These are phyloP conservation scores for Neckera pumila DNA, from an alignment of 225 moss, liverwort and hornwort genomes.

Conservation along the genomic window DNA sequence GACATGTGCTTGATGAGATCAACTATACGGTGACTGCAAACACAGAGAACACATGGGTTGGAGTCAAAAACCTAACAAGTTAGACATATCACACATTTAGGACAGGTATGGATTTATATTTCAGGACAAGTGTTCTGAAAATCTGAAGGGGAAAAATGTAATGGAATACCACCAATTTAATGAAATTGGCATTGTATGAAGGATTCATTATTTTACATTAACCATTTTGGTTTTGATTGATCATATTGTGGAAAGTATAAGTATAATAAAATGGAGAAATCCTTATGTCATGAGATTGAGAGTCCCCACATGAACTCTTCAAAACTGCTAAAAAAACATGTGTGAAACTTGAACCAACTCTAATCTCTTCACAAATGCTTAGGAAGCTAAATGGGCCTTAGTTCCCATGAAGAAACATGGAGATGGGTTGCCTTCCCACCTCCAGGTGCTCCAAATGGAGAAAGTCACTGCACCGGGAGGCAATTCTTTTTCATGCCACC, in stretches of 20 bases:
- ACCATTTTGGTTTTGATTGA: neutral
- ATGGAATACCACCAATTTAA: too few relatives aligned
- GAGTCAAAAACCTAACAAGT: neutral
- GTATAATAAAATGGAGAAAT: neutral
- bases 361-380: neutral
- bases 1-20: slow-evolving; percentile 54
- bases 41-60: neutral
- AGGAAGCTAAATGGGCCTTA: neutral
- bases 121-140: too few relatives aligned
- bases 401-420: neutral
- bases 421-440: neutral
- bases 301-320: neutral
- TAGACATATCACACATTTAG: too few relatives aligned
- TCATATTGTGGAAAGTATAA: neutral
- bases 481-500: neutral
- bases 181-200: neutral
- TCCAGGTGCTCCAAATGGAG: neutral
- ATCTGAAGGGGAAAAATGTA: too few relatives aligned
- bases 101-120: too few relatives aligned
- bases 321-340: neutral
- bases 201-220: neutral
- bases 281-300: neutral
- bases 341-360: neutral
- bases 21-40: slow-evolving; percentile 30
- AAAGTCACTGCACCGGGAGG: neutral